Evolutionary conservation across 2,329 filamentous ascomycete species (phyloP).

Genomic region (Diaporthe sp.): DNA sequence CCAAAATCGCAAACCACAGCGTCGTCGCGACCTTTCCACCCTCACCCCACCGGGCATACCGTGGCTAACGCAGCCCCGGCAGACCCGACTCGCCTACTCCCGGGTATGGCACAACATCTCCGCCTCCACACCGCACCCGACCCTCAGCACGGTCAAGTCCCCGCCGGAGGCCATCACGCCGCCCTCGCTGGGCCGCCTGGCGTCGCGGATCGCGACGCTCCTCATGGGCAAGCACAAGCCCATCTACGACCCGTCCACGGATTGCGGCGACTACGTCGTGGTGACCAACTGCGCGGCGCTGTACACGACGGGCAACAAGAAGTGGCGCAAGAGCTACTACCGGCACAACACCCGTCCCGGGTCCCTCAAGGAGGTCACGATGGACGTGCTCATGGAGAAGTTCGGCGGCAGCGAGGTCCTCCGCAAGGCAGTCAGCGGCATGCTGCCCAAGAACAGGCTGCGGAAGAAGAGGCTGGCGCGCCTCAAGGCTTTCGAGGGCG

Average conservation of each 20-base stretch:
- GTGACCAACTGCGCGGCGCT: conserved; percentile 90
- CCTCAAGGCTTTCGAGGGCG: conserved; percentile 96
- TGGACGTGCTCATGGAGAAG: conserved; percentile 96
- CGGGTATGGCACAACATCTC: conserved; percentile 93
- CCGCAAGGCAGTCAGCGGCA: conserved; percentile 92
- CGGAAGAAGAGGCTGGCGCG: conserved; percentile 88
- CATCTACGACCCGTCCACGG: conserved; percentile 95
- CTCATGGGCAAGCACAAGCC: conserved; percentile 99
- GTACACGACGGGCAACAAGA: conserved; percentile 92
- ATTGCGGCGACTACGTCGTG: conserved; percentile 99
- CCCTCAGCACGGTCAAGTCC: conserved; percentile 68
- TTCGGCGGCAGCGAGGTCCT: conserved; percentile 94
- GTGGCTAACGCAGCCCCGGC: conserved; percentile 35
- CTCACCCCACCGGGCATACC: no score
- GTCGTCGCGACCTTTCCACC: no score
- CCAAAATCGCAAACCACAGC: background rate
- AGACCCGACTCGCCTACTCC: conserved; percentile 97
- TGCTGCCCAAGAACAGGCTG: conserved; percentile 97
- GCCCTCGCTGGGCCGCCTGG: conserved; percentile 90
- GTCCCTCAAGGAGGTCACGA: conserved; percentile 87
- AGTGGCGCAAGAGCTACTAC: conserved; percentile 95
- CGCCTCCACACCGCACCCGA: conserved; percentile 76
- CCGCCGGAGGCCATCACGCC: conserved; percentile 67
- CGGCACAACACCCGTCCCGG: conserved; percentile 93
- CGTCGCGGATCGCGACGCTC: conserved; percentile 86